Evolutionary conservation across 1,284 basidiomycete genomes (phyloP).

Genomic region (Apiotrichum akiyoshidainum): DNA sequence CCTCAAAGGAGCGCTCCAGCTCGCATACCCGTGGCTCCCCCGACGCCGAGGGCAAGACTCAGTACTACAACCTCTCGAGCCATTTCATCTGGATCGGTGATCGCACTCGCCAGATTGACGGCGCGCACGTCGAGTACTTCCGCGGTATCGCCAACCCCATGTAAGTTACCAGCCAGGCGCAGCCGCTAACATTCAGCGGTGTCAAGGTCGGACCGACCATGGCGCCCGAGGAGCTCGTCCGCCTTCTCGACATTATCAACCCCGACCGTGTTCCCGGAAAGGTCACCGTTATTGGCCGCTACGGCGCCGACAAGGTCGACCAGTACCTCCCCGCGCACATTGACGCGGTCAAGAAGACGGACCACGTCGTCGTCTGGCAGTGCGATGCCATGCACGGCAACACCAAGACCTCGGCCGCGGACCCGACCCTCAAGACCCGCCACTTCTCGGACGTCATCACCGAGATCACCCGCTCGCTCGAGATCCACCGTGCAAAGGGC

Average conservation of each 20-base stretch:
- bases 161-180: constrained; percentile 26
- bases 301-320: constrained; percentile 82
- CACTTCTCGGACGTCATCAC: constrained; percentile 86
- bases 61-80: constrained; percentile 59
- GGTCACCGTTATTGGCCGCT: constrained; percentile 87
- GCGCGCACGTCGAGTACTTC: constrained; percentile 95
- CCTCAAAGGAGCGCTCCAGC: constrained; percentile 28
- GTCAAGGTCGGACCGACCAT: constrained; percentile 94
- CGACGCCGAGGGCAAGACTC: constrained; percentile 4
- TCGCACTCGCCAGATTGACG: constrained; percentile 85
- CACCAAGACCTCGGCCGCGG: constrained; percentile 71
- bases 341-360: constrained; percentile 70
- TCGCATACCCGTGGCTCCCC: constrained; percentile 19
- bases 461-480: constrained; percentile 77
- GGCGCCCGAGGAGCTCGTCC: constrained; percentile 73
- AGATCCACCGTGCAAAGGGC: constrained; percentile 68
- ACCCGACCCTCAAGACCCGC: constrained; percentile 69
- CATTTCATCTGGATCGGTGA: constrained; percentile 98
- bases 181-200: constrained; percentile 53
- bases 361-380: constrained; percentile 86
- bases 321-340: constrained; percentile 76
- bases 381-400: constrained; percentile 88
- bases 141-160: constrained; percentile 93
- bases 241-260: constrained; percentile 82
- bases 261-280: constrained; percentile 76